phyloP scores from a whole-genome alignment of 345 rosid genomes.

The Corchorus olitorius region DNA sequence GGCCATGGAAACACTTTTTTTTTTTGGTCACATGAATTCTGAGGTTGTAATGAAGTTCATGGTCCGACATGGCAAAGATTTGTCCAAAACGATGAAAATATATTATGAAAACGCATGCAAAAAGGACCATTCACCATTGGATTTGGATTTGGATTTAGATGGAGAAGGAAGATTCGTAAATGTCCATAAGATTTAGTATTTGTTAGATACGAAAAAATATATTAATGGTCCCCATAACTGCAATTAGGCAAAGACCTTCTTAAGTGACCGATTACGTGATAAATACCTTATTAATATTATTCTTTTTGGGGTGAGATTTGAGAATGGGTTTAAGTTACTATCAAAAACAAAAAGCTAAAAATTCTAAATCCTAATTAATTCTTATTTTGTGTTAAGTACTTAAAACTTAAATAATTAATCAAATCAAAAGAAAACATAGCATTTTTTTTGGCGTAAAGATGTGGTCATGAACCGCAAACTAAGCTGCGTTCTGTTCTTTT shows the following conservation, averaged over 20 bases:
- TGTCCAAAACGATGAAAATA: not conserved
- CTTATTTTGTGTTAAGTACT: not conserved
- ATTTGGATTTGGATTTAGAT: not conserved
- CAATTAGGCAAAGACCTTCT: constrained; percentile 3
- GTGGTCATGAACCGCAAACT: constrained; percentile 24
- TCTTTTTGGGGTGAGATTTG: not conserved
- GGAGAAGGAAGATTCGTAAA: not conserved
- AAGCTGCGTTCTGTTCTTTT: constrained; percentile 26
- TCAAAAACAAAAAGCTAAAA: not conserved
- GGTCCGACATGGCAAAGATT: constrained; percentile 5
- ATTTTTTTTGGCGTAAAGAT: constrained; percentile 16
- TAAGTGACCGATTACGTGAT: not conserved
- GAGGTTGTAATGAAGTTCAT: not conserved
- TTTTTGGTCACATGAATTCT: not conserved
- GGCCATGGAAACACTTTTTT: not conserved
- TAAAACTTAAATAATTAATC: not conserved
- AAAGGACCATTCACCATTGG: not conserved
- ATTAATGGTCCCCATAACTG: constrained; percentile 7
- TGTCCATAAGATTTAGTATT: not conserved
- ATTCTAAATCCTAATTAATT: constrained; percentile 1
- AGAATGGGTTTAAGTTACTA: constrained; percentile 12
- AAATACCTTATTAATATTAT: constrained; percentile 23
- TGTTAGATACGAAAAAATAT: not conserved
- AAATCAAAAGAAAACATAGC: not conserved
- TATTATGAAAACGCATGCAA: not conserved